Evolutionary conservation across 441 rosid species (phyloP), one percentile per base, ranked within the genome.

Genomic region (Populus tomentosa): DNA sequence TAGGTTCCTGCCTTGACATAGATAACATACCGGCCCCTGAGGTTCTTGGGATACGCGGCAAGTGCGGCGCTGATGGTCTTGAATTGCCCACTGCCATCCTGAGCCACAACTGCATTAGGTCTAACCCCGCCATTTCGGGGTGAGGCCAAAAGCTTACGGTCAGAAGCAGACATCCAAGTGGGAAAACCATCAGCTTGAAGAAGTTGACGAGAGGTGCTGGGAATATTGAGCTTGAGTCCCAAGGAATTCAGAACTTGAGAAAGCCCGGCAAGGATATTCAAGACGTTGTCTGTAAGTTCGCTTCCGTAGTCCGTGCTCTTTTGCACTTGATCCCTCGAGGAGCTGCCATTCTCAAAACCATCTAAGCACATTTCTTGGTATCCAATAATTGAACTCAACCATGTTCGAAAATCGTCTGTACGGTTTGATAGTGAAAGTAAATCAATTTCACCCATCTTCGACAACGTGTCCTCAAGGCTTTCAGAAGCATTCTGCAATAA

Each of bases 281-380:
- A 78, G 38, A 88, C 90, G 42, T 93, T 95, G 74, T 88, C 74
- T 3, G 93, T 88, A 38, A 89, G 83, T 53, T 89, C 53, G 53
- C 77, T 88, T 40, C 90, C 86, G 36, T 76, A 77, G 10, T 71
- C 24, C 42, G 81, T 82, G 67, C 86, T 85, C 8, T 85, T 82
- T 5, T 53, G 69, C 56, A 90, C 50, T 2, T 75, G 62, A 7
- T 50, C 4, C 78, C 86, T 86, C 67, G 83, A 62, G 4, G 32
- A 53, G 7, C 75, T 75, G 26, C 76, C 69, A 0, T 85, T 82
- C 10, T 82, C 83, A 36, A 95, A 84, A 7, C 90, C 93, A 69
- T 95, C 96, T 59, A 86, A 50, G 85, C 98, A 93, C 30, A 87
- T 82, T 77, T 85, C 82, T 72, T 90, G 90, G 85, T 90, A 91